Base-by-base conservation (phyloP, 768 basidiomycete genomes). In the Tephrocybe sp. region DNA sequence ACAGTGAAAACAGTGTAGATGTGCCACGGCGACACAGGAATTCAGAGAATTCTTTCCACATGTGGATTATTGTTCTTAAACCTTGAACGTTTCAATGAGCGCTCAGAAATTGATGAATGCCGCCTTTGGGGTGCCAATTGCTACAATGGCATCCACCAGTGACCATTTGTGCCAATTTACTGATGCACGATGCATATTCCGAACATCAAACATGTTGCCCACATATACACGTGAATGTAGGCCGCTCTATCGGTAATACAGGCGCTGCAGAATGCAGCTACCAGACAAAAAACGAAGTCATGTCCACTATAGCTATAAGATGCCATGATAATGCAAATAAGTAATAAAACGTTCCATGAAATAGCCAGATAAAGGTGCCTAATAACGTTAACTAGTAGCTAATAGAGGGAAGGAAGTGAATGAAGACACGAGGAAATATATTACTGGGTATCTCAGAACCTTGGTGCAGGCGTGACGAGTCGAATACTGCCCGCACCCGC, bases 271-370 rank as follows among this genome's bases (percentile, higher is more conserved):
- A 23, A 31, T 42, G 42, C 39, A 36, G 48, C 26, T n/a, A 45
- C 17, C 50, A 17, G 44, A 36, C 16, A 39, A 8, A 42, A 52
- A 16, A 34, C n/a, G 23, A 40, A 46, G 47, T 6, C 38, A 52
- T 52, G 47, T 49, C 55, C 55, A 39, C 26, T 52, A 45, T 49
- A 49, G 48, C 52, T 53, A 47, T 40, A 42, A 57, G 34, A 42
- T 41, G 20, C 31, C 34, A 20, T 19, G 11, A 38, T 17, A 32
- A 46, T 33, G 50, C 36, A 52, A 44, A 49, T 49, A 45, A 47
- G 39, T 46, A 43, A 35, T 42, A 45, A n/a, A 42, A 44, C 36
- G 42, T 38, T 52, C 38, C 19, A 33, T 44, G 26, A 43, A 48
- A 48, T 49, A 26, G 3, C 38, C 47, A 49, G 34, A 49, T 36